phyloP scores from a whole-genome alignment of 2,329 filamentous ascomycete species.

The Hysterium pulicare region DNA sequence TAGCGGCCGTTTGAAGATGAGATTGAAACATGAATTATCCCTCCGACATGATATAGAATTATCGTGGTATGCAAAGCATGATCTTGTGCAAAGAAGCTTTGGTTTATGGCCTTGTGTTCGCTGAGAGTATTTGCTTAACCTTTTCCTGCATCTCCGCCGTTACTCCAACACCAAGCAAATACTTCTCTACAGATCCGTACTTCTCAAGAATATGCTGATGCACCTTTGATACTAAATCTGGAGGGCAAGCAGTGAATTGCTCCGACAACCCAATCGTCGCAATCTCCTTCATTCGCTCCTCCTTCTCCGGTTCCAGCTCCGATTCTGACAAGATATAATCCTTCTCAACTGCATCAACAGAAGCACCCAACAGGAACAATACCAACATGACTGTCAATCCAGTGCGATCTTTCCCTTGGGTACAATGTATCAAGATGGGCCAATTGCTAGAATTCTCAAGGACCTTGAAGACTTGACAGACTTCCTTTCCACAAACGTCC shows the following conservation, averaged over 20 bases:
- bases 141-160: constrained; percentile 30
- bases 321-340: constrained; percentile 69
- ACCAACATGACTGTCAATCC: constrained; percentile 68
- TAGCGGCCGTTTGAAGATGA: neutral
- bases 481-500: constrained; percentile 62
- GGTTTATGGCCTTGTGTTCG: no score
- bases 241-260: constrained; percentile 63
- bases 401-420: constrained; percentile 83
- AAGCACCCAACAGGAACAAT: constrained; percentile 60
- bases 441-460: constrained; percentile 50
- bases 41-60: no score
- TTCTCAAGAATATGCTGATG: constrained; percentile 54
- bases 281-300: constrained; percentile 66
- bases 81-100: no score
- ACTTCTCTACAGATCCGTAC: constrained; percentile 65
- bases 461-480: constrained; percentile 53
- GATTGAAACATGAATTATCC: no score
- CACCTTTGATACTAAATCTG: constrained; percentile 61
- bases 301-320: constrained; percentile 59
- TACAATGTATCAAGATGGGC: constrained; percentile 76
- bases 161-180: constrained; percentile 62
- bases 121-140: constrained; percentile 29
- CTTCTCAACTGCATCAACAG: constrained; percentile 58
- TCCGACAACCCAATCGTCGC: constrained; percentile 66
- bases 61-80: no score